Evolutionary conservation across 2,329 filamentous ascomycete species (phyloP), one percentile per base, ranked within the genome.

Genomic region (Geosmithia flava): DNA sequence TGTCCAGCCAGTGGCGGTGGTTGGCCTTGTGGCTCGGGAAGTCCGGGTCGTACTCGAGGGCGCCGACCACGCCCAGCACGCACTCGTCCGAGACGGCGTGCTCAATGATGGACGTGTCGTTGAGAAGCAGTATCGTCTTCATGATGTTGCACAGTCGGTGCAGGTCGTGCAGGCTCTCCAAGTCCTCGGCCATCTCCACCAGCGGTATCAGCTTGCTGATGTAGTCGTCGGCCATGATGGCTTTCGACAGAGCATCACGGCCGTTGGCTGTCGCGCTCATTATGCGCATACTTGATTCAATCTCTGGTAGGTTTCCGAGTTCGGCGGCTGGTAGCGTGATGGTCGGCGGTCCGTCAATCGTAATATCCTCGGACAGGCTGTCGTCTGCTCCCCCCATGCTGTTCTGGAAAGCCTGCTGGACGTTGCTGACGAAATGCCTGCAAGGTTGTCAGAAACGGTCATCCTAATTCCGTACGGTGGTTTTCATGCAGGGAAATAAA

Each of bases 21-120:
- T 97, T 97, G 20, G 93, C 91, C 64, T 96, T 97, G 72, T 97
- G 93, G 51, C 85, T 89, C 7, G 93, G 93, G 58, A 97, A 98
- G 65, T 98, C 93, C 1, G 93, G 91, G 58, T 98, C 93, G 68
- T 97, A 98, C 71, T 98, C 93, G 53, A 98, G 72, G 20, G 93
- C 93, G 51, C 93, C 93, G 39, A 98, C 90, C 23, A 97, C 91
- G 17, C 91, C 93, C 54, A 95, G 69, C 43, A 97, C 82, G 54
- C 90, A 84, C 50, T 89, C 81, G 66, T 97, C 91, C 15, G 86
- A 87, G 23, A 98, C 90, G 15, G 91, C 85, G 56, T 88, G 83
- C 65, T 98, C 93, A 58, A 98, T 95, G 53, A 98, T 95, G 50
- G 82, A 78, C 29, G 85, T 95, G 62, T 98, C 93, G 68, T 97